Evolutionary conservation across 495 filamentous ascomycete species (phyloP), one percentile per base, ranked within the genome.

Genomic region (Penicilliopsis zonata): DNA sequence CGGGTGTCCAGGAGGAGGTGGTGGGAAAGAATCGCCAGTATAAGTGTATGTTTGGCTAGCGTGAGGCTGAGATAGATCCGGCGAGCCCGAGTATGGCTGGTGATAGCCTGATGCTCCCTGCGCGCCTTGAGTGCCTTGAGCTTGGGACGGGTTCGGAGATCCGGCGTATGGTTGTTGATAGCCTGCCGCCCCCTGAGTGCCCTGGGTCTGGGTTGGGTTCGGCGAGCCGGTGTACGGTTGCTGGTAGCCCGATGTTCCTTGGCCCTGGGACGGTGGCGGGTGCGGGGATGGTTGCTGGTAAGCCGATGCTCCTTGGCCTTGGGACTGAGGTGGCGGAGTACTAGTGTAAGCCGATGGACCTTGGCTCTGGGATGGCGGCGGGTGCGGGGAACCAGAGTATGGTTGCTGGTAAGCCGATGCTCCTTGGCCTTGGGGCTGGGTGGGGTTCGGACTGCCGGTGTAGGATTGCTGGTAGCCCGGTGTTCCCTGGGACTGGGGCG

Each of bases 11-110:
- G 53, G 37, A 51, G 61, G 44, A 44, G 72, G 52, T 42, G 59
- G 47, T 39, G 61, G 52, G 69, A 58, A 40, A 27, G 67, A 49
- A 38, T 66, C 33, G 53, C 55, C 55, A 18, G 49, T 46, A 37
- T 63, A 61, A 6, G 40, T 46, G 13, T 62, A 60, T 2, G 21
- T 18, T n/a, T n/a, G n/a, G n/a, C n/a, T 48, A 46, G 2, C 35
- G 5, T 3, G 42, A 25, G 2, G 28, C 33, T 12, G 40, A 41
- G 33, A 33, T 13, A n/a, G 37, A 23, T 15, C n/a, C 13, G 9
- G 16, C 29, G 15, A 18, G 18, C 13, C 14, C n/a, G n/a, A n/a
- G n/a, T n/a, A n/a, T 48, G n/a, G n/a, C n/a, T n/a, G n/a, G n/a
- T 56, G 13, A 34, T 49, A 17, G 19, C 34, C 16, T 46, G 32